Evolutionary conservation across 2,329 filamentous ascomycete genomes (phyloP), one percentile per base, ranked within the genome.

Genomic region (Botrytis medusae): DNA sequence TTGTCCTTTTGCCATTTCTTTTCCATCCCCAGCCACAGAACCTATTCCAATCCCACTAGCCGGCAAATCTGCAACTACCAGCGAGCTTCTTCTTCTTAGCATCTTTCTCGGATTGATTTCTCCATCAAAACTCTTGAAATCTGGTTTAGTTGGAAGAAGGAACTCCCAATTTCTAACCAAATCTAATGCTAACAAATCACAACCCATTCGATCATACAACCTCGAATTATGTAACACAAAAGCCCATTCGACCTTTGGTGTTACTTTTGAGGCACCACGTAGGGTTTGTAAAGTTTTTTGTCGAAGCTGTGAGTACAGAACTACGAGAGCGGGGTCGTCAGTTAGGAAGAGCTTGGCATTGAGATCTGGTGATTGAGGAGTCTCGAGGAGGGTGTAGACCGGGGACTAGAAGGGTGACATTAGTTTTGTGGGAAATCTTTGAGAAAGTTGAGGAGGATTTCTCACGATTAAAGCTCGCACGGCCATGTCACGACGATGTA

Each of bases 141-240:
- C 51, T 86, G 81, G 78, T 14, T 79, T 79, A 1, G 82, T 80
- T 5, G 85, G 84, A n/a, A 86, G 86, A 54, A 93, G 84, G 81
- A 97, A 96, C 79, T 94, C 90, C 93, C 94, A 97, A 76, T 92
- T 93, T 44, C 90, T 88, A 22, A 96, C 92, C 89, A 60, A 85
- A 78, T 97, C 93, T 7, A 98, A 85, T 1, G 95, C 96, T 0
- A 98, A 87, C 14, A 97, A 83, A 82, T 98, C 95, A 80, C 96
- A 97, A 4, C 96, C 95, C 95, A 96, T 98, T 14, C 93, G 91
- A 81, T 92, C 92, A 80, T 95, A 98, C 29, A 96, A 85, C 71
- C 90, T 87, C 25, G 94, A 93, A 71, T 93, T 97, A 78, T 96
- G 93, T 34, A 97, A 84, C 0, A 98, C 90, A 80, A 98, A 97